phyloP scores from a whole-genome alignment of 345 rosid species.

The Corchorus capsularis region DNA sequence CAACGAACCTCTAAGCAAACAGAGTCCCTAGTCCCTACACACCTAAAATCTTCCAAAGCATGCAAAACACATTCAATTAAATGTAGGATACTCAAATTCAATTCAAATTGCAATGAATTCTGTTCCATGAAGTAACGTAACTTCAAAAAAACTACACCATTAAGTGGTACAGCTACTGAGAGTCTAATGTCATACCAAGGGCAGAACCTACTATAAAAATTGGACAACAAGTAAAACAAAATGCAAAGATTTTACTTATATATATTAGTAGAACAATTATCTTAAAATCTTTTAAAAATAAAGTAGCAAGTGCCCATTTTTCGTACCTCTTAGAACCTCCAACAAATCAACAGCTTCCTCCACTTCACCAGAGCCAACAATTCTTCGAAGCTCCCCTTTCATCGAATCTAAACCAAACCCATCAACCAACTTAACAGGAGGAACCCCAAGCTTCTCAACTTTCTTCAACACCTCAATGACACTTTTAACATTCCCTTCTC shows the following conservation, averaged over 20 bases:
- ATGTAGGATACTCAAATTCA: neutral
- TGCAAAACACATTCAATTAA: neutral
- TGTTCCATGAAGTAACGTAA: neutral
- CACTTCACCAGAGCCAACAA: constrained; percentile 50
- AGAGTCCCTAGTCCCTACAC: neutral
- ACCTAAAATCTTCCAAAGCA: neutral
- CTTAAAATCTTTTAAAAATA: neutral
- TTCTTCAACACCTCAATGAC: constrained; percentile 57
- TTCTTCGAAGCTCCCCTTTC: constrained; percentile 55
- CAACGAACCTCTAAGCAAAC: neutral
- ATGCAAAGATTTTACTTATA: too few species aligned
- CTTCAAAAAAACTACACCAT: neutral
- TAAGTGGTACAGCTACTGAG: neutral
- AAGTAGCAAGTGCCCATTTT: neutral
- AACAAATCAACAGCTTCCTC: constrained; percentile 55
- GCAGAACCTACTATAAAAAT: neutral
- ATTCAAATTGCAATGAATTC: neutral
- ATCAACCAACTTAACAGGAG: constrained; percentile 55
- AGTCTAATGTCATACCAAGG: neutral
- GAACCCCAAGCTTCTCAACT: constrained; percentile 55
- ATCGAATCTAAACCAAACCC: constrained; percentile 43
- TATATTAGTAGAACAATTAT: neutral
- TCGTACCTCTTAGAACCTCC: constrained; percentile 74
- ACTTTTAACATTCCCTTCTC: constrained; percentile 52
- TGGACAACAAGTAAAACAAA: too few species aligned